Conservation (phyloP, 352 stramenopile genomes). For the Globisporangium cylindrosporum region DNA sequence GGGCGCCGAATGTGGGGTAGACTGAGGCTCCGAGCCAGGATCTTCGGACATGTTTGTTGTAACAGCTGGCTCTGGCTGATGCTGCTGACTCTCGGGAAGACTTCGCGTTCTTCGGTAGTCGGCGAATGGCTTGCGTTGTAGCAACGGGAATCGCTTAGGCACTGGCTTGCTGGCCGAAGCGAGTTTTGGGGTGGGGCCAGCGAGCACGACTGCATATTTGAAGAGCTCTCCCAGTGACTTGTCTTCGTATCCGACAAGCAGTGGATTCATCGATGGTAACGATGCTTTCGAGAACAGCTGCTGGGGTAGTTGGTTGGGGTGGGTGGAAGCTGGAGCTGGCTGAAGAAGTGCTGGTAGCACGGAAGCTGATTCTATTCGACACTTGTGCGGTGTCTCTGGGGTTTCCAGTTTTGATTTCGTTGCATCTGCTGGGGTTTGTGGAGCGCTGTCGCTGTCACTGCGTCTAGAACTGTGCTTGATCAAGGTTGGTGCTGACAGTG, state of each 20-base stretch:
- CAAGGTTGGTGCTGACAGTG: too few species aligned
- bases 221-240: slow-evolving; percentile 54
- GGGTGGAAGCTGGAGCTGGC: not conserved
- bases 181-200: slow-evolving; percentile 26
- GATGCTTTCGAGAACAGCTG: slow-evolving; percentile 11
- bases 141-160: slow-evolving; percentile 21
- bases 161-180: slow-evolving; percentile 19
- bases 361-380: not conserved
- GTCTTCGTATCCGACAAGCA: slow-evolving; percentile 38
- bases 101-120: slow-evolving; percentile 46
- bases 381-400: not conserved
- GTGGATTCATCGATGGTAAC: slow-evolving; percentile 18
- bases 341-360: not conserved
- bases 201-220: slow-evolving; percentile 70
- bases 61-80: slow-evolving; percentile 12
- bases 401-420: not conserved
- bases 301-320: not conserved
- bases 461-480: not conserved
- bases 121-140: slow-evolving; percentile 28
- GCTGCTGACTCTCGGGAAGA: slow-evolving; percentile 32
- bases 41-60: slow-evolving; percentile 18
- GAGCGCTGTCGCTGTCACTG: not conserved
- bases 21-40: not conserved
- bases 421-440: not conserved
- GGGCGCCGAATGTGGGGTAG: not conserved